Conservation (phyloP, 2,329 filamentous ascomycete genomes). For the Diplodia intermedia region DNA sequence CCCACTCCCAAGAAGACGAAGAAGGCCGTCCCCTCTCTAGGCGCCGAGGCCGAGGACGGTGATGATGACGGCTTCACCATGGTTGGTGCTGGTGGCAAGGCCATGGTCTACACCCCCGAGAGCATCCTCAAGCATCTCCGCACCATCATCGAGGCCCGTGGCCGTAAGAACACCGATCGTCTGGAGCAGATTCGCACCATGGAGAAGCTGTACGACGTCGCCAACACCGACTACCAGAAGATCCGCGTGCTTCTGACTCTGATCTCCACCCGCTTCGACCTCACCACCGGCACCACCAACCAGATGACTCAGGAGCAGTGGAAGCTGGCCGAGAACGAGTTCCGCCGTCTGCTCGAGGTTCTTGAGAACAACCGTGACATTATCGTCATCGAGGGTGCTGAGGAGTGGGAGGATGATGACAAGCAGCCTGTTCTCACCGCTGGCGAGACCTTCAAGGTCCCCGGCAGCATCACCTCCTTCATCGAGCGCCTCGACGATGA, state of each 20-base stretch:
- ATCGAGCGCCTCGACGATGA: conserved; percentile 96
- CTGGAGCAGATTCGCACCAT: conserved; percentile 94
- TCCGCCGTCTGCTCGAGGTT: conserved; percentile 76
- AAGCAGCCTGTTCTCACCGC: conserved; percentile 78
- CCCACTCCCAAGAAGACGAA: conserved; percentile 57
- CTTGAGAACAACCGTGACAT: conserved; percentile 81
- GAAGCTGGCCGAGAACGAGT: conserved; percentile 92
- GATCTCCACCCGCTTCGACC: conserved; percentile 92
- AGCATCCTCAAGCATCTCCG: conserved; percentile 97
- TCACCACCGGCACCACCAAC: conserved; percentile 77
- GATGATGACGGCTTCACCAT: conserved; percentile 89
- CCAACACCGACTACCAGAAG: conserved; percentile 88
- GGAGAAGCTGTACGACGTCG: conserved; percentile 93
- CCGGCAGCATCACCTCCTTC: conserved; percentile 92
- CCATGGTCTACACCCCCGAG: conserved; percentile 91
- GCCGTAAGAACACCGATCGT: conserved; percentile 98
- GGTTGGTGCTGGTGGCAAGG: conserved; percentile 87
- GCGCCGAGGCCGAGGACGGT: conserved; percentile 59
- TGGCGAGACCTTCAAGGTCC: conserved; percentile 86
- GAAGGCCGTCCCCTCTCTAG: conserved; percentile 57
- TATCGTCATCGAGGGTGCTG: conserved; percentile 86
- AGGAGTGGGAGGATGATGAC: conserved; percentile 99
- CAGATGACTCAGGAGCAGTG: conserved; percentile 97
- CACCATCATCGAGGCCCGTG: conserved; percentile 90
- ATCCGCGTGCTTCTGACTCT: conserved; percentile 91